These are phyloP conservation scores for Gypsophila paniculata DNA, from an alignment of 179 eudicot species.

Conservation along the genomic window DNA sequence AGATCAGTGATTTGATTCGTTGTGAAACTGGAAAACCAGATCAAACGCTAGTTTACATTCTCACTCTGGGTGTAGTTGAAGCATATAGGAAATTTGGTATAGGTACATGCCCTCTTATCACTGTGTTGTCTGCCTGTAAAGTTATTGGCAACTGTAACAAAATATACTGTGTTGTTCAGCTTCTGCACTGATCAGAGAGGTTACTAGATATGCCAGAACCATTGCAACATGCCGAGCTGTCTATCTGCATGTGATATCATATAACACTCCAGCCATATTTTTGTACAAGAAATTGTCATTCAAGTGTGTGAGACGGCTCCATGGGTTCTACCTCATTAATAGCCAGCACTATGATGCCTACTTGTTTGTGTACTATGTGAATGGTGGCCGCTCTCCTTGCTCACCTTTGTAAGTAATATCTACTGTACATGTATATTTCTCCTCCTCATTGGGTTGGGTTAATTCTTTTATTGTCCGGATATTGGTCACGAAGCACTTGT, in stretches of 20 bases:
- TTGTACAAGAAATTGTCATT: slow-evolving; percentile 88
- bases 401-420: slow-evolving; percentile 77
- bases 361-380: slow-evolving; percentile 82
- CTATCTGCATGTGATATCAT: slow-evolving; percentile 89
- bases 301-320: slow-evolving; percentile 67
- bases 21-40: slow-evolving; percentile 57
- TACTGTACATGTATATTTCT: not conserved
- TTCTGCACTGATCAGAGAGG: slow-evolving; percentile 71
- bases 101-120: slow-evolving; percentile 42
- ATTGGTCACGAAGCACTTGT: not conserved
- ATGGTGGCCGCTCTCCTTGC: slow-evolving; percentile 93
- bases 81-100: slow-evolving; percentile 87
- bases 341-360: slow-evolving; percentile 83
- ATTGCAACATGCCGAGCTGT: slow-evolving; percentile 73
- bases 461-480: not conserved
- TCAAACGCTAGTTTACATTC: slow-evolving; percentile 73
- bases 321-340: slow-evolving; percentile 68
- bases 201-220: slow-evolving; percentile 69
- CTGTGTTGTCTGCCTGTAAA: not conserved
- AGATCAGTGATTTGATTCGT: slow-evolving; percentile 78
- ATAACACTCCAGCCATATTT: slow-evolving; percentile 80
- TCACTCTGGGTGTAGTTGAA: slow-evolving; percentile 91
- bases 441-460: slow-evolving; percentile 8
- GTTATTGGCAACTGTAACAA: slow-evolving; percentile 16
- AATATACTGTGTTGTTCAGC: slow-evolving; percentile 45